Percentiles rank a stretch among this genome's conserved stretches.
Conservation (phyloP, 2,329 filamentous ascomycete genomes). For the Davidsoniella virescens region DNA sequence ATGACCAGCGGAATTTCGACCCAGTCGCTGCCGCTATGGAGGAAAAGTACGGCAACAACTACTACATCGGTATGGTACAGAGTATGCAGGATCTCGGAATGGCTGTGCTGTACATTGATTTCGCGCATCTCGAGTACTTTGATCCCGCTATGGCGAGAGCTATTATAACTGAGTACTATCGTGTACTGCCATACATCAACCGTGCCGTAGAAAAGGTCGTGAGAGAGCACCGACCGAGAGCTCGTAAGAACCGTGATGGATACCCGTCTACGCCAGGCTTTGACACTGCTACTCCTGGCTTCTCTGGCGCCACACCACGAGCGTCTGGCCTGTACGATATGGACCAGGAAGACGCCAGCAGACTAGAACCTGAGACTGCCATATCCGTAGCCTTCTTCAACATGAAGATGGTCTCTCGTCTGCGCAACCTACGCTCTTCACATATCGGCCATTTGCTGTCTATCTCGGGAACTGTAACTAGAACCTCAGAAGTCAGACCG, state of each 20-base stretch:
- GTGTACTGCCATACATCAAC: constrained; percentile 82
- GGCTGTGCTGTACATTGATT: constrained; percentile 80
- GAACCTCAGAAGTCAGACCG: constrained; percentile 90
- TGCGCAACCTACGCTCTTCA: constrained; percentile 70
- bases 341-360: constrained; percentile 1
- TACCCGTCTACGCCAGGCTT: constrained; percentile 11
- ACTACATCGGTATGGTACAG: constrained; percentile 72
- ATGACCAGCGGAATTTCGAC: background rate
- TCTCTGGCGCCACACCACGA: constrained; percentile 10
- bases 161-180: constrained; percentile 82
- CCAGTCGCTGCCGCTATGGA: constrained; percentile 9
- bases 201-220: constrained; percentile 32
- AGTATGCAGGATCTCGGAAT: constrained; percentile 57
- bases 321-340: constrained; percentile 6
- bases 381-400: constrained; percentile 92
- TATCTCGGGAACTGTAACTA: constrained; percentile 89
- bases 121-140: constrained; percentile 62
- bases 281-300: constrained; percentile 9
- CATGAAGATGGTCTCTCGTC: constrained; percentile 67
- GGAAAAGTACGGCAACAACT: constrained; percentile 45
- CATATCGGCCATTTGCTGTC: constrained; percentile 89
- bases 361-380: constrained; percentile 81
- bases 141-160: constrained; percentile 71
- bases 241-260: constrained; percentile 6
- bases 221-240: constrained; percentile 4